Evolutionary conservation across 164 flowering plant species (phyloP).

Genomic region (Berberis vulgaris): DNA sequence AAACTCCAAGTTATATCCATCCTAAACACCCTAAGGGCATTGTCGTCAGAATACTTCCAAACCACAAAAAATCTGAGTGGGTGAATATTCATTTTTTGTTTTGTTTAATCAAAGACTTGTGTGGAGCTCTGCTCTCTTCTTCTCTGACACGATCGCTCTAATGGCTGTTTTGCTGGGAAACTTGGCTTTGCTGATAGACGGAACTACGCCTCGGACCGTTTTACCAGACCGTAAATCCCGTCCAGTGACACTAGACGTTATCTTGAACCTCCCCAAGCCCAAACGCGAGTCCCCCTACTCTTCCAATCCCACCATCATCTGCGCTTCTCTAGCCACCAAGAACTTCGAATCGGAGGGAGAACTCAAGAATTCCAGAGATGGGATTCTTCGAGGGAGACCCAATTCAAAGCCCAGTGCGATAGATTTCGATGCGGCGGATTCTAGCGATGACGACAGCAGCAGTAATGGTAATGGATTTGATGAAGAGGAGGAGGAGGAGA

Average conservation of each 20-base stretch:
- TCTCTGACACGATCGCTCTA: background rate
- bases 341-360: slow-evolving; percentile 35
- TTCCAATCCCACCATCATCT: slow-evolving; percentile 2
- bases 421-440: slow-evolving; percentile 45
- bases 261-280: slow-evolving; percentile 29
- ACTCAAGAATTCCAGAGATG: slow-evolving; percentile 14
- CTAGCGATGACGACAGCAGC: slow-evolving; percentile 45
- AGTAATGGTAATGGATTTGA: slow-evolving; percentile 38
- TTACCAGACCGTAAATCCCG: slow-evolving; percentile 36
- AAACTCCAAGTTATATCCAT: too few relatives aligned
- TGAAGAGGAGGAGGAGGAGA: slow-evolving; percentile 17
- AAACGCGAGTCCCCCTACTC: slow-evolving; percentile 16
- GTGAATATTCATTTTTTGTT: too few relatives aligned
- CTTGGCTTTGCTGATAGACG: slow-evolving; percentile 33
- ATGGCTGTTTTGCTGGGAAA: slow-evolving; percentile 69
- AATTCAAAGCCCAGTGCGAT: slow-evolving; percentile 39
- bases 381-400: slow-evolving; percentile 27
- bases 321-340: slow-evolving; percentile 21
- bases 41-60: too few relatives aligned
- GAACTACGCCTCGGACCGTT: slow-evolving; percentile 19
- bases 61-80: too few relatives aligned
- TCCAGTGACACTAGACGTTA: slow-evolving; percentile 25
- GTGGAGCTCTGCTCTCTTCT: too few relatives aligned
- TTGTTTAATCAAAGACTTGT: too few relatives aligned
- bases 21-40: too few relatives aligned